phyloP scores from a whole-genome alignment of 2,329 filamentous ascomycete species.

The Cryphonectria parasitica region DNA sequence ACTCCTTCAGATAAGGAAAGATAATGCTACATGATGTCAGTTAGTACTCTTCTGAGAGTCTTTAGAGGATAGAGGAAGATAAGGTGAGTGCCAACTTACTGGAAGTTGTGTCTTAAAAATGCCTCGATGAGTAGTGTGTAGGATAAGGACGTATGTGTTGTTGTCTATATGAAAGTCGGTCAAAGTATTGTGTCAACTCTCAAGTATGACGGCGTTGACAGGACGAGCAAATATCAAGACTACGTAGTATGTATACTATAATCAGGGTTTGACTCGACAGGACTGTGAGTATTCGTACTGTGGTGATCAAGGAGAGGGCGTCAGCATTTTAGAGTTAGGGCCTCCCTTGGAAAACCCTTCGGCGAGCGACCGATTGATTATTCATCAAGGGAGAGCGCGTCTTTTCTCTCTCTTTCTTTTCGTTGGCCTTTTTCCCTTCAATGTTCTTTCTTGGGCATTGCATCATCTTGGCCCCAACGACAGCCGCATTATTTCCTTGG shows the following conservation, averaged over 20 bases:
- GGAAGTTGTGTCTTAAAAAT: not conserved
- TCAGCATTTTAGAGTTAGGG: not conserved
- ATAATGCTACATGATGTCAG: not conserved
- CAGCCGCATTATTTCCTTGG: not conserved
- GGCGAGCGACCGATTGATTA: not conserved
- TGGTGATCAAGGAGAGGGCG: not conserved
- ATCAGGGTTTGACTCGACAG: not conserved
- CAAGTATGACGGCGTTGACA: not conserved
- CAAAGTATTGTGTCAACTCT: constrained; percentile 3
- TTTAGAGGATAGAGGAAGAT: not conserved
- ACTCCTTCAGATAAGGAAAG: too few relatives aligned
- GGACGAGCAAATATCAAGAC: not conserved
- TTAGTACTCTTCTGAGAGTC: too few relatives aligned
- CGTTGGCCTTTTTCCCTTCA: not conserved
- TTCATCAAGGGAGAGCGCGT: not conserved
- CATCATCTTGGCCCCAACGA: constrained; percentile 24
- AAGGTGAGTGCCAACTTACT: not conserved
- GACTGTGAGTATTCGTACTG: constrained; percentile 1
- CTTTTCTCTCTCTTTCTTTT: not conserved
- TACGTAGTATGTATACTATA: not conserved
- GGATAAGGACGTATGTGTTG: constrained; percentile 32
- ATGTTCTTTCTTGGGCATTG: constrained; percentile 13
- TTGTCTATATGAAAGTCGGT: constrained; percentile 23
- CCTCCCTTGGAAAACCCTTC: not conserved
- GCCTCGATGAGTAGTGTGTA: not conserved